Percentiles rank a stretch among this genome's conserved stretches.
phyloP scores from a whole-genome alignment of 2,329 filamentous ascomycete species.

The Talaromyces amestolkiae region DNA sequence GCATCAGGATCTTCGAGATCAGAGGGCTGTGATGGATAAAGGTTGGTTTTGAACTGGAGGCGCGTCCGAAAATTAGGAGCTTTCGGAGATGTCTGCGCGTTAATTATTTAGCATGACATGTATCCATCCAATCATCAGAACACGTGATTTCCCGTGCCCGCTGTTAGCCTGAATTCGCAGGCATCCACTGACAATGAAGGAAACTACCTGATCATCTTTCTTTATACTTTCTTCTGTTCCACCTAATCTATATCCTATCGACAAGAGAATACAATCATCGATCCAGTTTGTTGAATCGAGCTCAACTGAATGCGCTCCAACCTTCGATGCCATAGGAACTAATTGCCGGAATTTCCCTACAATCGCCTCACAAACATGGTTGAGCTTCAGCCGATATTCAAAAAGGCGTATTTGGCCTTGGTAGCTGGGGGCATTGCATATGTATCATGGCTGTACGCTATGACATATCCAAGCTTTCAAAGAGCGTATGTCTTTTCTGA shows the following conservation, averaged over 20 bases:
- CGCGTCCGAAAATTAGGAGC: not conserved
- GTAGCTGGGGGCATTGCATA: slow-evolving; percentile 64
- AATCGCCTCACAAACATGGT: slow-evolving; percentile 28
- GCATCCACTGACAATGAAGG: not conserved
- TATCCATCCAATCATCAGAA: slow-evolving; percentile 3
- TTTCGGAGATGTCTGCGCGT: slow-evolving; percentile 1
- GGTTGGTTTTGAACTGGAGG: not conserved
- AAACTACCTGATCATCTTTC: not conserved
- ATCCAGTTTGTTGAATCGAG: not conserved
- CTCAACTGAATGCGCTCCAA: not conserved
- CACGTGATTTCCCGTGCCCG: slow-evolving; percentile 5
- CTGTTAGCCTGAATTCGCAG: not conserved
- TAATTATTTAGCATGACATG: slow-evolving; percentile 6
- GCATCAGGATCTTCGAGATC: not conserved
- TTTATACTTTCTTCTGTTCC: not conserved
- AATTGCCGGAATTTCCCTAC: not conserved
- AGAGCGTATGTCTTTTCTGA: slow-evolving; percentile 62
- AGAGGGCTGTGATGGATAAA: not conserved
- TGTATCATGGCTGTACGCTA: slow-evolving; percentile 60
- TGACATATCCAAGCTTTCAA: slow-evolving; percentile 71
- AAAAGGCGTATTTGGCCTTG: slow-evolving; percentile 56
- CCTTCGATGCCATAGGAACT: not conserved
- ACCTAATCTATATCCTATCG: not conserved
- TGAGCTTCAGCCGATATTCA: slow-evolving; percentile 47
- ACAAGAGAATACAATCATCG: not conserved